Evolutionary conservation across 441 rosid genomes (phyloP).

Genomic region (Populus hybrid): DNA sequence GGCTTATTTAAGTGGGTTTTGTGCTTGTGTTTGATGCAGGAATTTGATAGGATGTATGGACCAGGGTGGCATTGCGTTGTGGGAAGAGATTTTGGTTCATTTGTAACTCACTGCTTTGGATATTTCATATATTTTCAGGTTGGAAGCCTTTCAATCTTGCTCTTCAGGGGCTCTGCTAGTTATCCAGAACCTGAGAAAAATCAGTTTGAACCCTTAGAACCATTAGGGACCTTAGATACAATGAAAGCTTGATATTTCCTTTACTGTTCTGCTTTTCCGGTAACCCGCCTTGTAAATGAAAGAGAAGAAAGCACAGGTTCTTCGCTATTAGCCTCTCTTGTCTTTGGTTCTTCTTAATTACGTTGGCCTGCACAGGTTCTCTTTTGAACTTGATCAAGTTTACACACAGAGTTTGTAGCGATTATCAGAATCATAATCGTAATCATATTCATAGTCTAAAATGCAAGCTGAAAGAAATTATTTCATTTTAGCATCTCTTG

Average conservation of each 20-base stretch:
- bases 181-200: not conserved
- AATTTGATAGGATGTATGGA: constrained; percentile 42
- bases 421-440: too few relatives aligned
- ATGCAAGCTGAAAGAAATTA: too few relatives aligned
- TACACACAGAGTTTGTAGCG: too few relatives aligned
- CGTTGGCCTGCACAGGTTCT: not conserved
- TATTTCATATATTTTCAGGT: constrained; percentile 44
- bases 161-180: constrained; percentile 23
- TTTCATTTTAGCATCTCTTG: not conserved
- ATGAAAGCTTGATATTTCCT: not conserved
- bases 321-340: not conserved
- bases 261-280: not conserved
- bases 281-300: not conserved
- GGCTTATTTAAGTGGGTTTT: not conserved
- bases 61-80: constrained; percentile 54
- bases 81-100: constrained; percentile 46
- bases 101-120: constrained; percentile 43
- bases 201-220: not conserved
- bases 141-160: constrained; percentile 36
- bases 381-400: not conserved
- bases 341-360: not conserved
- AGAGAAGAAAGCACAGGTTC: not conserved
- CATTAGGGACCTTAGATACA: not conserved
- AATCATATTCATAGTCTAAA: too few relatives aligned
- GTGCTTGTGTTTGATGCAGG: constrained; percentile 24